Conservation (phyloP, 148 eudicot species). For the Rhododendron vialii region DNA sequence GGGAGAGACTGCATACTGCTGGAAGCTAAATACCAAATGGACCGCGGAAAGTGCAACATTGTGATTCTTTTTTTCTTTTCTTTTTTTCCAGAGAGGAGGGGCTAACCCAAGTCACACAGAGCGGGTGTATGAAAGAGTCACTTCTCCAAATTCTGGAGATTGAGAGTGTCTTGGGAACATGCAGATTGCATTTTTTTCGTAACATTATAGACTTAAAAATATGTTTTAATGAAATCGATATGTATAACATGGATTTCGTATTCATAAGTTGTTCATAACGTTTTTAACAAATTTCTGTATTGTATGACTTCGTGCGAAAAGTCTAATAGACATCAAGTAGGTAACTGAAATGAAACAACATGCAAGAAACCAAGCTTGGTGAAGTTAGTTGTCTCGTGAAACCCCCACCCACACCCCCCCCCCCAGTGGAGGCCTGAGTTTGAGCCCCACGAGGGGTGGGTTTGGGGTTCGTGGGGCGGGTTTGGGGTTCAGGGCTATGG, state of each 20-base stretch:
- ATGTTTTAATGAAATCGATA: neutral
- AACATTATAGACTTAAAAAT: neutral
- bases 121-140: neutral
- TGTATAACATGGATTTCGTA: neutral
- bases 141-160: neutral
- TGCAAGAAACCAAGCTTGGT: neutral
- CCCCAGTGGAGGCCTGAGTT: too few relatives aligned
- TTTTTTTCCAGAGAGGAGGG: neutral
- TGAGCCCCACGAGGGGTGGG: too few relatives aligned
- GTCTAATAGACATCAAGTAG: neutral
- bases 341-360: neutral
- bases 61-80: neutral
- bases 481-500: too few relatives aligned
- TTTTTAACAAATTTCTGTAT: neutral
- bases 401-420: too few relatives aligned
- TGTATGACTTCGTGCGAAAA: neutral
- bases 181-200: neutral
- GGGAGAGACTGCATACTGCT: neutral
- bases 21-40: neutral
- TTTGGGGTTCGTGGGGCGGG: too few relatives aligned
- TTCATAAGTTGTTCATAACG: neutral
- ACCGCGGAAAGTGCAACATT: neutral
- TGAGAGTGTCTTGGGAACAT: neutral
- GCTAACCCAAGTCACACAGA: neutral
- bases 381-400: too few relatives aligned